Base-by-base conservation (phyloP, 768 basidiomycete species). In the Sporobolomyces phaffii region DNA sequence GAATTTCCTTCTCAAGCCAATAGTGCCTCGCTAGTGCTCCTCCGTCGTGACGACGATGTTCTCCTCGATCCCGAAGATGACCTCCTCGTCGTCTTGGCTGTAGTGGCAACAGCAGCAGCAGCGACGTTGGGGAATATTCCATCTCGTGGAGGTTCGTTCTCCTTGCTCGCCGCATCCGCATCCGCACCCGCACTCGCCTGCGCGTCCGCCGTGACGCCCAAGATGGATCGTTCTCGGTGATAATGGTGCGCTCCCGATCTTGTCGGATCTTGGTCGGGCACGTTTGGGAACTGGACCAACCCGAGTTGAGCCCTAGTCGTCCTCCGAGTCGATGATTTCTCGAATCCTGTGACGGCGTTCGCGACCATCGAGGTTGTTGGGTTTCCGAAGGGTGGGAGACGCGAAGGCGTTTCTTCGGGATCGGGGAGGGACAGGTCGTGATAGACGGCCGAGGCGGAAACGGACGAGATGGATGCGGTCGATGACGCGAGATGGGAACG, bases 371-470 rank as follows among this genome's bases (percentile, higher is more conserved):
- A 38, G 40, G 22, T 10, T 18, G 10, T 28, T 7, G 41, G 6
- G 15, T 5, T 6, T 28, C n/a, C n/a, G 51, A n/a, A 4, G 1
- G 41, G 24, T 9, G 15, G 58, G 14, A 45, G 10, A 2, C 65
- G 45, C 0, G 60, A 62, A 8, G 65, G 65, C 7, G 65, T 67
- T 43, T 57, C 41, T 29, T 67, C 65, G 43, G 48, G 13, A 11
- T 52, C 47, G 5, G 60, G 60, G 20, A 62, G 47, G 4, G 65
- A 56, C 11, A 67, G 41, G 28, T 67, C 65, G 41, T 59, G 66
- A 49, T 43, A 43, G 10, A 3, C 29, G 36, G 7, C 20, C 5
- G 26, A 29, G 6, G 22, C 24, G 33, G 22, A 10, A 3, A n/a
- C n/a, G n/a, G n/a, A n/a, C n/a, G n/a, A n/a, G n/a, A n/a, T n/a